A percentile compares a stretch with the other conserved stretches of the same genome.
phyloP scores from a whole-genome alignment of 2,329 filamentous ascomycete species.

The Botrytis byssoidea region DNA sequence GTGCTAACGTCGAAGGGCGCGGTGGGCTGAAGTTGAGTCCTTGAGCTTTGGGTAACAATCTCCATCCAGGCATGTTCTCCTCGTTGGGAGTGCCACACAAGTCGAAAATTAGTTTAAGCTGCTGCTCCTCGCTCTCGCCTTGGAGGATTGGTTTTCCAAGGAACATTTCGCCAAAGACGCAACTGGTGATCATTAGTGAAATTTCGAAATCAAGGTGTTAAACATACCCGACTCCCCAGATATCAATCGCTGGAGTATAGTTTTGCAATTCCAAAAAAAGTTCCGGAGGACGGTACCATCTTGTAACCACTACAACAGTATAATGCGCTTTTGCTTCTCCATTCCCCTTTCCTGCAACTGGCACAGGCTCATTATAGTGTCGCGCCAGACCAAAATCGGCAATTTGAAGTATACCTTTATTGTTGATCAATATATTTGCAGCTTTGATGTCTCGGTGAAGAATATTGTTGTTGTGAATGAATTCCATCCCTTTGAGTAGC shows the following conservation, averaged over 20 bases:
- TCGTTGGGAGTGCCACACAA: constrained; percentile 88
- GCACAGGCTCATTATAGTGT: constrained; percentile 84
- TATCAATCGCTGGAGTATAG: constrained; percentile 96
- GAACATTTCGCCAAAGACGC: constrained; percentile 98
- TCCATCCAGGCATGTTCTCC: constrained; percentile 91
- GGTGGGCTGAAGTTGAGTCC: constrained; percentile 59
- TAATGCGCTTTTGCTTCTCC: constrained; percentile 88
- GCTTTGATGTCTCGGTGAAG: constrained; percentile 99
- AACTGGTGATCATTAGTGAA: constrained; percentile 51
- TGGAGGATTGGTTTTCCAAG: constrained; percentile 88
- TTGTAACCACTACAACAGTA: constrained; percentile 91
- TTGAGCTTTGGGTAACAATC: constrained; percentile 76
- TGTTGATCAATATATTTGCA: constrained; percentile 94
- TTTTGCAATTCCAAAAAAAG: constrained; percentile 80
- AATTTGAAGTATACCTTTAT: constrained; percentile 89
- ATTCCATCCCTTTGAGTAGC: constrained; percentile 82
- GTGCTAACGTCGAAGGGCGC: constrained; percentile 63
- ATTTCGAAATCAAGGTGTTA: constrained; percentile 21
- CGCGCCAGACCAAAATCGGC: constrained; percentile 94
- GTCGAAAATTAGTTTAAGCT: constrained; percentile 91
- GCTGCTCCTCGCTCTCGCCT: constrained; percentile 83
- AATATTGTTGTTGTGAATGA: constrained; percentile 86
- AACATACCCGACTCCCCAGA: constrained; percentile 92
- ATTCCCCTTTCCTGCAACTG: constrained; percentile 72
- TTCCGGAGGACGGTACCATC: constrained; percentile 96